Evolutionary conservation across 139 green algal species (phyloP), one percentile per base, ranked within the genome.

Genomic region (Tetradesmus lagerheimii): DNA sequence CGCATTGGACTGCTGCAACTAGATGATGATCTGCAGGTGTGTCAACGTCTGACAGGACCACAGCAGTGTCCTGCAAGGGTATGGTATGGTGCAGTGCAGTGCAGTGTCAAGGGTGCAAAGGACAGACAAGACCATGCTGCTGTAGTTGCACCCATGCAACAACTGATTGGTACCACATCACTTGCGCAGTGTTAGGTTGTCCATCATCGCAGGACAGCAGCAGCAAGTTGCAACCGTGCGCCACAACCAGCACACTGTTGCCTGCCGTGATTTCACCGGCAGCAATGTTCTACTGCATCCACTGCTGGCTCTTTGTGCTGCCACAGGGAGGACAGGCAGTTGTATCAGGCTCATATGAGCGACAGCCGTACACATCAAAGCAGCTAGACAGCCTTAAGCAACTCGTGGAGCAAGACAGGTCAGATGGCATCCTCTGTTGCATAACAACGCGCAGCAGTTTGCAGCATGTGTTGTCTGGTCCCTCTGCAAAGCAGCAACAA

Each of bases 361-460:
- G 83, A 1, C 35, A 81, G 16, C 27, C 83, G 0, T 31, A 67
- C 38, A 88, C 64, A 5, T 9, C 41, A 11, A 35, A 41, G 43
- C 38, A 80, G 62, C 38, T 57, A 16, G 15, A 88, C n/a, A 38
- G 80, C 57, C 64, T 88, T 37, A 20, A 80, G 64, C 23, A 88
- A 64, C 37, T 88, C 8, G 83, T 88, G n/a, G 83, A 80, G 38
- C 25, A 64, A 4, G 83, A 80, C 27, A 88, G 83, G 83, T 88
- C 18, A 25, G 31, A 34, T 35, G 64, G 6, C 64, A 31, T 31
- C 5, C 64, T 1, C 14, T 76, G 64, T 12, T 14, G 27, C 27
- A n/a, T n/a, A n/a, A n/a, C n/a, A 35, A 18, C 35, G 64, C 16
- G 29, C 1, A 5, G 27, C 27, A 76, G 12, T 23, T 35, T 41